Evolutionary conservation across 441 rosid species (phyloP).

Genomic region (Caryocar brasiliense): DNA sequence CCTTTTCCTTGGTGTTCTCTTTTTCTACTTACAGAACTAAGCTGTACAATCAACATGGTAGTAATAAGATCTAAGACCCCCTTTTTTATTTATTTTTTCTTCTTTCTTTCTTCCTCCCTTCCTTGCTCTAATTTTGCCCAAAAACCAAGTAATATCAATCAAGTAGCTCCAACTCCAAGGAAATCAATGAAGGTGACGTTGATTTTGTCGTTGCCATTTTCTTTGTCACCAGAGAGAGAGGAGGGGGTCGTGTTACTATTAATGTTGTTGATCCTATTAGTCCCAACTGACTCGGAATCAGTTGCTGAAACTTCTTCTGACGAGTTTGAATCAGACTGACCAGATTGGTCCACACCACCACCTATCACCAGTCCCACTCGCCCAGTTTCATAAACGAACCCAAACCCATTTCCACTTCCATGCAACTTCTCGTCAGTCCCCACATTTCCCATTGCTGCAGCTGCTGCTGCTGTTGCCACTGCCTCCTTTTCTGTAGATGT

Average conservation of each 20-base stretch:
- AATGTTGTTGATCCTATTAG: no score
- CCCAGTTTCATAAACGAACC: no score
- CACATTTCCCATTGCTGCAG: no score
- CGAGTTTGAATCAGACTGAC: slow-evolving; percentile 51
- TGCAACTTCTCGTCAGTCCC: no score
- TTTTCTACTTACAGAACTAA: neutral
- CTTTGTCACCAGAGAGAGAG: slow-evolving; percentile 15
- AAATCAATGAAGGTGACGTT: slow-evolving; percentile 44
- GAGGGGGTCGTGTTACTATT: slow-evolving; percentile 18
- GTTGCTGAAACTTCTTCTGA: slow-evolving; percentile 38
- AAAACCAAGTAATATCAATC: neutral
- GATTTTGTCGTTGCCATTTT: slow-evolving; percentile 14
- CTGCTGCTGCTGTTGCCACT: no score
- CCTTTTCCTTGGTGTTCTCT: neutral
- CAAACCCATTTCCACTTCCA: no score
- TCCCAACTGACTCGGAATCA: slow-evolving; percentile 40
- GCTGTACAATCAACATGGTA: neutral
- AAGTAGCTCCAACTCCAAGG: slow-evolving; percentile 51
- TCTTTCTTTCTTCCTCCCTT: neutral
- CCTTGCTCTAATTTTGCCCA: neutral
- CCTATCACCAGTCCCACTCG: no score
- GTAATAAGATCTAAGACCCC: neutral
- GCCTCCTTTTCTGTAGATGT: slow-evolving; percentile 15
- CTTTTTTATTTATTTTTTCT: neutral
- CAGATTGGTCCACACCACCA: slow-evolving; percentile 22